These are phyloP conservation scores for Gymnopus androsaceus DNA, from an alignment of 1,284 basidiomycete genomes.

Conservation along the genomic window DNA sequence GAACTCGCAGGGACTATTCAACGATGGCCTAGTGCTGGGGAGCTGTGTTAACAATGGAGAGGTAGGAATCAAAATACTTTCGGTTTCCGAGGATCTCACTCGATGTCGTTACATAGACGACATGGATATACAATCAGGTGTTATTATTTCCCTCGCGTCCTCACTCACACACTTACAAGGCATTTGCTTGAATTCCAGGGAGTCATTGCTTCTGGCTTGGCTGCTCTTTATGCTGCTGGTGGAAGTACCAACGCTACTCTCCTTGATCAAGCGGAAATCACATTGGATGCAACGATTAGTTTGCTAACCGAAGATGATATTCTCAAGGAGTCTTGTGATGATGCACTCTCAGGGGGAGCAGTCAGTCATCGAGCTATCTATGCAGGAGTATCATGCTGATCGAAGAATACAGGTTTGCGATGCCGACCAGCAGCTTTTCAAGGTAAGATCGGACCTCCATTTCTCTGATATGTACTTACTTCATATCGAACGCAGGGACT, in stretches of 20 bases:
- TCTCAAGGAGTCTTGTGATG: slow-evolving; percentile 55
- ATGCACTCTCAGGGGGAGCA: slow-evolving; percentile 36
- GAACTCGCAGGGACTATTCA: slow-evolving; percentile 48
- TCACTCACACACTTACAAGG: not conserved
- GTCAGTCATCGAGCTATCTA: not conserved
- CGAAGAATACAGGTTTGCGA: slow-evolving; percentile 35
- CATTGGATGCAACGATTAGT: slow-evolving; percentile 50
- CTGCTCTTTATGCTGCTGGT: slow-evolving; percentile 42
- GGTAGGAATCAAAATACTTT: slow-evolving; percentile 25
- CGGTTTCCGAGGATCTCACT: not conserved
- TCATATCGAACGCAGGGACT: slow-evolving; percentile 37
- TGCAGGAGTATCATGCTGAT: not conserved
- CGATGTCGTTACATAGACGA: slow-evolving; percentile 35
- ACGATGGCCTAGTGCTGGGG: slow-evolving; percentile 47
- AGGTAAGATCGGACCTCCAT: too few species aligned
- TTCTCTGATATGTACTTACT: too few species aligned
- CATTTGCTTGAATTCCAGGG: slow-evolving; percentile 32
- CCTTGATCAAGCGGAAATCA: slow-evolving; percentile 50
- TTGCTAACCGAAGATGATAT: slow-evolving; percentile 40
- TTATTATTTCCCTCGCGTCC: slow-evolving; percentile 13
- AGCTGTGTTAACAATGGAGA: slow-evolving; percentile 50
- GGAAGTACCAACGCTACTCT: slow-evolving; percentile 39
- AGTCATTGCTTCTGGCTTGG: slow-evolving; percentile 54
- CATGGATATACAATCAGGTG: slow-evolving; percentile 62
- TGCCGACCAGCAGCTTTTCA: slow-evolving; percentile 54